Base-by-base conservation (phyloP, 83 land plant species). In the Isoetes engelmannii region DNA sequence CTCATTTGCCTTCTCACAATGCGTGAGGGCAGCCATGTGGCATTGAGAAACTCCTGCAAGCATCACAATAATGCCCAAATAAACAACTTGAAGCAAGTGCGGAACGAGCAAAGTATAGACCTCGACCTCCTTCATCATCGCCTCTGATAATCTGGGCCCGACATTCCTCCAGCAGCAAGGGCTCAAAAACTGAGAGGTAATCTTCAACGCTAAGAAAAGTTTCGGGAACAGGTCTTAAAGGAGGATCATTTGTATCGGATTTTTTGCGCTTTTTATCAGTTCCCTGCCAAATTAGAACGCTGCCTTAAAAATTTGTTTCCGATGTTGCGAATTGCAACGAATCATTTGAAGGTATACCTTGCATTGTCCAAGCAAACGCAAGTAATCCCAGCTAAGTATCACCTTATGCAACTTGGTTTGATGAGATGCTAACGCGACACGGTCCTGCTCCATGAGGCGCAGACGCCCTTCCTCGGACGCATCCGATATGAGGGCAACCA, bases 131-230 rank as follows among this genome's bases (percentile, higher is more conserved):
- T 13, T 85, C 92, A 7, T 90, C 86, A 18, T 68, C 80, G n/a
- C 78, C 86, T 65, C 88, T 83, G 20, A 77, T 55, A 54, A 93
- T 90, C 63, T 93, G 98, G n/a, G 98, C 88, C 61, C 87, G 86
- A 18, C 90, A 84, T 79, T 93, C 98, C 69, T 90, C 98, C 15
- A 93, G 82, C 7, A 93, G 83, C 44, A 93, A 86, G 4, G 98
- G 89, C 82, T 93, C 98, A 47, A 85, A 93, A 15, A 87, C 84
- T 0, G 69, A 59, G 6, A 86, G 21, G 77, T 93, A 90, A 21
- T 93, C 98, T 43, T 84, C 79, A 10, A 84, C 72, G 67, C 82
- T 84, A 48, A 47, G 49, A 68, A 87, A 93, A 4, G 81, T 79
- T 18, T 75, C 65, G 65, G 87, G 87, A 21, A 87, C 96, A 44